Evolutionary conservation across 176 grass and related monocot species (phyloP), one percentile per base, ranked within the genome.

Genomic region (Oryza rufipogon): DNA sequence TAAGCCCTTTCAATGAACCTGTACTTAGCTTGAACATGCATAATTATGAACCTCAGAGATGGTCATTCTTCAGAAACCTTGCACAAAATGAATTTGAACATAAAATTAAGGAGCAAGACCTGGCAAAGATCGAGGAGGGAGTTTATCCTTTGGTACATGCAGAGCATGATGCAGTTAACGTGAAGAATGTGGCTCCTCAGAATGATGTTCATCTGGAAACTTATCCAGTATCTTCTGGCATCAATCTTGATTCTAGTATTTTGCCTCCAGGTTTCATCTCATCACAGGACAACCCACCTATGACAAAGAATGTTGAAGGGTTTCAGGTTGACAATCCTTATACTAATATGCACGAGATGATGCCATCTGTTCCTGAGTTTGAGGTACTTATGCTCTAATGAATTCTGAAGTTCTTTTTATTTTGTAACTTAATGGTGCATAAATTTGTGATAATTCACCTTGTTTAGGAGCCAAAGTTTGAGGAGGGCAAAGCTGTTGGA

Each of bases 41-140:
- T 81, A 92, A 97, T 61, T 87, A 94, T 92, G 97, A 96, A 52
- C 91, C 91, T 76, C 83, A 99, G 45, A 68, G 81, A 8, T 99
- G 97, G 97, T 96, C 93, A 78, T 99, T 94, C 75, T 99, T 99
- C 84, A 99, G 97, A 96, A 94, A 96, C 68, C 76, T 97, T 61
- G 94, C 94, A 19, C 90, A 89, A 36, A 64, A 87, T n/a, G 88
- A 97, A 54, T 99, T 99, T 84, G 84, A 68, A 52, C 90, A 64
- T 28, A 95, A 93, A 68, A 90, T 82, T 81, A 85, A 92, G 84
- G 91, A 88, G 71, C 91, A 89, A 68, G 88, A 91, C 79, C 79
- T 92, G 81, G 19, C 68, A 71, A 89, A 82, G 75, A 93, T 95
- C 61, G 90, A 83, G 81, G 88, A 85, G 73, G 91, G 36, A 81